Evolutionary conservation across 352 stramenopile genomes (phyloP), one percentile per base, ranked within the genome.

Genomic region (Phytophthora kernoviae): DNA sequence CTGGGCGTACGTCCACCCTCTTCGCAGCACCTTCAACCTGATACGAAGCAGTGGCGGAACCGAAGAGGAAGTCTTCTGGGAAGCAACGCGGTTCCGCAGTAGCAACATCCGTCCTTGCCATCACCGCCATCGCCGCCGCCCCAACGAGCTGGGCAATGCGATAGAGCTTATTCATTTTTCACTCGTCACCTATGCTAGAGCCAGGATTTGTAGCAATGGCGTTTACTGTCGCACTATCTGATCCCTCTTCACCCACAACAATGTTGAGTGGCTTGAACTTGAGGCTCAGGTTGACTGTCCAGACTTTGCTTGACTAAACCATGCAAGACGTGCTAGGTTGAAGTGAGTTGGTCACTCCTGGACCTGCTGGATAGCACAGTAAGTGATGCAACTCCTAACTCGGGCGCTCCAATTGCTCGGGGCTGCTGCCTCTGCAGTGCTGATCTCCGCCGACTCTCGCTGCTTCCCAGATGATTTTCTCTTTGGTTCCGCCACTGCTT

Each of bases 21-120:
- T 32, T 72, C 17, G 65, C 58, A 0, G 73, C 91, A 11, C 91
- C 91, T 81, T 98, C 93, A 21, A 97, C 87, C 70, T 98, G 90
- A 70, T 95, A 96, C 10, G 77, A 59, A 1, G 88, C 87, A 3
- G 88, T 96, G 8, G 88, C 84, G 18, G 73, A 69, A 12, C 90
- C 90, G 66, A 81, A 93, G 20, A 86, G 26, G 68, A 96, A 96
- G 30, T 63, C 53, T 1, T 68, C 22, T 0, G 69, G 60, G 43
- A 78, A 78, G 57, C 69, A 78, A 5, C 57, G 44, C 0, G 51
- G 12, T 2, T 61, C 30, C 24, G 34, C 45, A 44, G 12, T 49
- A 7, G 92, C 88, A 20, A 40, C 47, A 32, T 5, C 9, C n/a
- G n/a, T n/a, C n/a, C n/a, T n/a, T n/a, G n/a, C n/a, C n/a, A n/a